These are phyloP conservation scores for Elsinoe batatas DNA, from an alignment of 2,329 filamentous ascomycete species.

Conservation along the genomic window DNA sequence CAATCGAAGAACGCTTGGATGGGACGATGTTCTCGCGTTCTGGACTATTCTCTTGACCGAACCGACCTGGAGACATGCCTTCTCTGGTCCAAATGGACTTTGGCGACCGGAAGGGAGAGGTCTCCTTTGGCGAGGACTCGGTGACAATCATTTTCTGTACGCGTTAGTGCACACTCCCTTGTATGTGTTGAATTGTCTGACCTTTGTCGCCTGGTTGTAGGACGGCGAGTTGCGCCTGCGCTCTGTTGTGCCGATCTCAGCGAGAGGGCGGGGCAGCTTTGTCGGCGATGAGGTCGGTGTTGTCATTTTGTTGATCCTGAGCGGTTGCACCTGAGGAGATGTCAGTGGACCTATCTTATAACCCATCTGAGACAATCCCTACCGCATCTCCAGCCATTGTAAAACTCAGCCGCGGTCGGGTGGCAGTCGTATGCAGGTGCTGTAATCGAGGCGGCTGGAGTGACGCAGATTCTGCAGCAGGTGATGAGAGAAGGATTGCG, in stretches of 20 bases:
- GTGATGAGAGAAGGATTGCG: neutral
- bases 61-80: slow-evolving; percentile 53
- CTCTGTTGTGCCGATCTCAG: slow-evolving; percentile 80
- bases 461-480: slow-evolving; percentile 7
- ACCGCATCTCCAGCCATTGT: slow-evolving; percentile 35
- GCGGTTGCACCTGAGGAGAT: slow-evolving; percentile 55
- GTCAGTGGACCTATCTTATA: slow-evolving; percentile 10
- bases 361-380: slow-evolving; percentile 17
- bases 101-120: slow-evolving; percentile 52
- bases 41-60: slow-evolving; percentile 56
- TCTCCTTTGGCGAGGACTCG: slow-evolving; percentile 63
- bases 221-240: slow-evolving; percentile 85
- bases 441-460: slow-evolving; percentile 6
- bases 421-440: slow-evolving; percentile 10
- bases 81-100: slow-evolving; percentile 74
- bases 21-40: slow-evolving; percentile 44
- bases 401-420: neutral
- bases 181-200: slow-evolving; percentile 29
- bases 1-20: slow-evolving; percentile 75
- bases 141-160: slow-evolving; percentile 57
- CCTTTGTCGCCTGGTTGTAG: slow-evolving; percentile 68
- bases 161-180: neutral
- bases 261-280: slow-evolving; percentile 68
- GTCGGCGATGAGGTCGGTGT: slow-evolving; percentile 49
- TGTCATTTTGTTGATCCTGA: slow-evolving; percentile 66